These are phyloP conservation scores for Excoecaria cochinchinensis DNA, from an alignment of 345 rosid genomes.

Conservation along the genomic window DNA sequence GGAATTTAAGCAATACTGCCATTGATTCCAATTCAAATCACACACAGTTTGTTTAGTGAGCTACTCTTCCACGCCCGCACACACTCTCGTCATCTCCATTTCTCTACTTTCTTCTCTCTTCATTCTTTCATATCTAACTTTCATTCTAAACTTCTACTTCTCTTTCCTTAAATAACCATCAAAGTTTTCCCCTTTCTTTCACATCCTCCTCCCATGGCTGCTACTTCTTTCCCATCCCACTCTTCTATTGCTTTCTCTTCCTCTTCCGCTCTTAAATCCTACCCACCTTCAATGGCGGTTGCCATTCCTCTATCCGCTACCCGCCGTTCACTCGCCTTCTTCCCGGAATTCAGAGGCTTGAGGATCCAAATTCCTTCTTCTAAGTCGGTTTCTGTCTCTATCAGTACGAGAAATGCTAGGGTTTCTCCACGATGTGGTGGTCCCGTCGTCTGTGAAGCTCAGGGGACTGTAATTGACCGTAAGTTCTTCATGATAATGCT, in stretches of 20 bases:
- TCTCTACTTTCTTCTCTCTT: neutral
- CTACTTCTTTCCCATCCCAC: neutral
- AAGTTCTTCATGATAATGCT: conserved; percentile 21
- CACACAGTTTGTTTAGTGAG: neutral
- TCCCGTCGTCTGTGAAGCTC: conserved; percentile 54
- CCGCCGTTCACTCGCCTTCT: conserved; percentile 22
- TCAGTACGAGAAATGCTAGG: conserved; percentile 28
- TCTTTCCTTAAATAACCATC: neutral
- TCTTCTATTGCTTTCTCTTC: conserved; percentile 24
- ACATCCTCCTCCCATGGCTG: conserved; percentile 29
- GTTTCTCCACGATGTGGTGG: conserved; percentile 32
- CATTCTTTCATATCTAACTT: conserved; percentile 14
- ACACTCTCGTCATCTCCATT: neutral
- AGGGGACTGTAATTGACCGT: conserved; percentile 46
- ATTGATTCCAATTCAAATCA: no score
- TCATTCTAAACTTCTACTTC: neutral
- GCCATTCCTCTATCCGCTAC: conserved; percentile 16
- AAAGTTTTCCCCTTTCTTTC: neutral
- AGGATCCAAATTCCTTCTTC: conserved; percentile 40
- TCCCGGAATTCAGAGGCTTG: conserved; percentile 47
- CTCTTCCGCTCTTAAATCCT: conserved; percentile 27
- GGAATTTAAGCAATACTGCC: no score
- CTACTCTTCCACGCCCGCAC: neutral
- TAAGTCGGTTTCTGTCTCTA: conserved; percentile 24
- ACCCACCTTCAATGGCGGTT: conserved; percentile 24